Percentiles rank a stretch among this genome's conserved stretches.
Conservation (phyloP, 768 basidiomycete genomes). For the Boletus subcaerulescens region DNA sequence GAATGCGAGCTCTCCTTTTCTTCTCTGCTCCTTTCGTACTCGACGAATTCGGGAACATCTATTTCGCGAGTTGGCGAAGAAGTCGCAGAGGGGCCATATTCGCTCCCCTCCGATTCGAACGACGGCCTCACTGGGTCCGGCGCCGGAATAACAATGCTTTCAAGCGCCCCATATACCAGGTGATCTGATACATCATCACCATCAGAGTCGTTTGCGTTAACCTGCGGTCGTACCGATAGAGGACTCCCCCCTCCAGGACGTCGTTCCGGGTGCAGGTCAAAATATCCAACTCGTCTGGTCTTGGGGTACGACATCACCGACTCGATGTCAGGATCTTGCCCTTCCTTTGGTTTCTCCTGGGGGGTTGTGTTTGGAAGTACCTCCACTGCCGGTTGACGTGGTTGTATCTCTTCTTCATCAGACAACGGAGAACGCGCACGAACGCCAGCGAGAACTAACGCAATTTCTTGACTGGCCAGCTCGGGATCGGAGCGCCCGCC, state of each 20-base stretch:
- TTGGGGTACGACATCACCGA: slow-evolving; percentile 37
- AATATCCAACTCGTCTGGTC: slow-evolving; percentile 57
- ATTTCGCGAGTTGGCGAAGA: slow-evolving; percentile 28
- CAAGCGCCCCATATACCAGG: slow-evolving; percentile 31
- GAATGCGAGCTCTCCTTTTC: slow-evolving; percentile 26
- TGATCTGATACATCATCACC: slow-evolving; percentile 36
- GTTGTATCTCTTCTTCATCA: slow-evolving; percentile 40
- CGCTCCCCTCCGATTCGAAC: slow-evolving; percentile 33
- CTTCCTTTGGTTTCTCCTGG: slow-evolving; percentile 40
- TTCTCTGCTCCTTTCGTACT: slow-evolving; percentile 20
- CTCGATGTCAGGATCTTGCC: slow-evolving; percentile 45
- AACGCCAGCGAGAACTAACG: slow-evolving; percentile 63
- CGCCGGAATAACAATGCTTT: slow-evolving; percentile 13
- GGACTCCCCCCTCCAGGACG: slow-evolving; percentile 33
- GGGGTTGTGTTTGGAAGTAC: not conserved
- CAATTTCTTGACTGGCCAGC: slow-evolving; percentile 68
- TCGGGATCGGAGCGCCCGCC: slow-evolving; percentile 59
- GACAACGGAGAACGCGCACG: slow-evolving; percentile 35
- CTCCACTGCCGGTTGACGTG: slow-evolving; percentile 18
- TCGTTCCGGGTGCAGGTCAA: slow-evolving; percentile 77
- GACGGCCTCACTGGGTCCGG: slow-evolving; percentile 30
- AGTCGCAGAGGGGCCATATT: slow-evolving; percentile 32
- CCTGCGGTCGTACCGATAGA: slow-evolving; percentile 25
- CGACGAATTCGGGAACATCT: slow-evolving; percentile 29
- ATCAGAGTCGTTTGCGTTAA: slow-evolving; percentile 33